Conservation (phyloP, 495 filamentous ascomycete genomes). For the Talaromyces proteolyticus region DNA sequence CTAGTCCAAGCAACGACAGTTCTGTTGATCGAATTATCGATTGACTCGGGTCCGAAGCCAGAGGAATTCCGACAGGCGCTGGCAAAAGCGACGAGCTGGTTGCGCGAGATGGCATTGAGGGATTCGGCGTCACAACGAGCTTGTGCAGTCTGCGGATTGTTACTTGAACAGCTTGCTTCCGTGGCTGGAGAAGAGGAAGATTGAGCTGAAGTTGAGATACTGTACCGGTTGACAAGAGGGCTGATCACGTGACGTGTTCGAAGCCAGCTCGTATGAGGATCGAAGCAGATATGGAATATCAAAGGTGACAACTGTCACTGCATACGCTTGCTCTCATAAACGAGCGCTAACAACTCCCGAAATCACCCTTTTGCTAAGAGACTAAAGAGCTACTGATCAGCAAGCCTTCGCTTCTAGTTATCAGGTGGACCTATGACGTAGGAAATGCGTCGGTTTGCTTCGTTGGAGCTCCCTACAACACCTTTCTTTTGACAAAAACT, state of each 20-base stretch:
- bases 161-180: slow-evolving; percentile 28
- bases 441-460: no score
- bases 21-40: slow-evolving; percentile 45
- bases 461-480: no score
- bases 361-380: no score
- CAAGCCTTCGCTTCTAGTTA: no score
- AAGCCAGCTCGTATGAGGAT: no score
- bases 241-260: neutral
- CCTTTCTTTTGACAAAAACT: no score
- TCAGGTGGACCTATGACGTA: no score
- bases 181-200: slow-evolving; percentile 8
- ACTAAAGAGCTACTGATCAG: no score
- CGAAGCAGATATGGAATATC: no score
- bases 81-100: slow-evolving; percentile 36
- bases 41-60: slow-evolving; percentile 32
- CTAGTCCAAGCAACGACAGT: slow-evolving; percentile 50
- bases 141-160: slow-evolving; percentile 27
- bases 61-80: slow-evolving; percentile 29
- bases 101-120: slow-evolving; percentile 31
- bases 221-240: neutral
- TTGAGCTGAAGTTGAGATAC: neutral
- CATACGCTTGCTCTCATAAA: no score
- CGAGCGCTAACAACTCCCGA: no score
- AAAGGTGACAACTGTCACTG: no score
- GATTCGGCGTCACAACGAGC: slow-evolving; percentile 40